phyloP scores from a whole-genome alignment of 2,329 filamentous ascomycete genomes.

The Xylariaceae sp. region DNA sequence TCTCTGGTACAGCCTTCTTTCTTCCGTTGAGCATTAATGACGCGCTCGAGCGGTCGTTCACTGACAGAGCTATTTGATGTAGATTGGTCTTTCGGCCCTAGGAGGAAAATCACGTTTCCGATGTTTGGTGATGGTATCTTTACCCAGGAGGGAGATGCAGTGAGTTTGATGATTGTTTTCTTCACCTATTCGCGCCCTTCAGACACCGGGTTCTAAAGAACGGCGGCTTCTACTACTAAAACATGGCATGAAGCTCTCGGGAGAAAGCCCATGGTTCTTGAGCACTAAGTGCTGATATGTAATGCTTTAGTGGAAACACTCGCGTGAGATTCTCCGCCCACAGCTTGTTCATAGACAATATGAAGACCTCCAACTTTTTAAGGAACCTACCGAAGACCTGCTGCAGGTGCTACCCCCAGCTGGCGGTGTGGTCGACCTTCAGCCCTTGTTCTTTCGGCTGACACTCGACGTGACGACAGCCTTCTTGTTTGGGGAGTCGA shows the following conservation, averaged over 20 bases:
- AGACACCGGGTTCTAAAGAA: too few species aligned
- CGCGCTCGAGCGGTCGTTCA: not conserved
- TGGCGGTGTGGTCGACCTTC: constrained; percentile 30
- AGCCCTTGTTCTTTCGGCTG: constrained; percentile 35
- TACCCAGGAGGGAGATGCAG: constrained; percentile 40
- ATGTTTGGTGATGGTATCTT: constrained; percentile 46
- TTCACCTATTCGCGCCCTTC: too few species aligned
- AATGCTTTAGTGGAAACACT: constrained; percentile 40
- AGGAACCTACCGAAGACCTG: constrained; percentile 31
- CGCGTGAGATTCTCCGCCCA: constrained; percentile 42
- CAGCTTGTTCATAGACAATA: constrained; percentile 39
- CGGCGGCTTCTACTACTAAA: too few species aligned
- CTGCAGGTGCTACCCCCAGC: constrained; percentile 24
- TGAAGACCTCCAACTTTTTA: constrained; percentile 30
- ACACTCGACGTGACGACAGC: constrained; percentile 38
- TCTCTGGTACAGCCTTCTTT: constrained; percentile 25
- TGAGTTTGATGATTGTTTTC: not conserved
- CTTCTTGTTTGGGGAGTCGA: constrained; percentile 37
- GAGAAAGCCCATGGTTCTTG: too few species aligned
- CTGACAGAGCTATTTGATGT: constrained; percentile 4
- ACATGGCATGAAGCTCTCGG: too few species aligned
- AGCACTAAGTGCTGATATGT: not conserved
- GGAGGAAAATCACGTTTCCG: constrained; percentile 38
- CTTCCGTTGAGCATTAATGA: not conserved
- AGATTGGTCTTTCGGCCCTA: constrained; percentile 36